Evolutionary conservation across 1,284 basidiomycete genomes (phyloP).

Genomic region (Naganishia sp.): DNA sequence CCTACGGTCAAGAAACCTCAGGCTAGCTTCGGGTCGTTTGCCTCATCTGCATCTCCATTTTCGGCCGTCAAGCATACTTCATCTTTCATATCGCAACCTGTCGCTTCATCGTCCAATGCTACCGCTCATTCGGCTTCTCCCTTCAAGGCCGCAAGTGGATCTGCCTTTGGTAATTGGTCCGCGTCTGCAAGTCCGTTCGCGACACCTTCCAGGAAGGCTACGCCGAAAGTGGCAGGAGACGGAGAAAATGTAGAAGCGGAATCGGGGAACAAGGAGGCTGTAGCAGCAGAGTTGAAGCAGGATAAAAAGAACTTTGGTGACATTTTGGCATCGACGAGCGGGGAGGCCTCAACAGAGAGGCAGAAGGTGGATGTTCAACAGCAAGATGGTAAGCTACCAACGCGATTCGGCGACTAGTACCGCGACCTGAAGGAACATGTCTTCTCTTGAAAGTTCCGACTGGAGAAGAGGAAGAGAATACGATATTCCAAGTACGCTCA

Average conservation of each 20-base stretch:
- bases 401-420: too few species aligned
- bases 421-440: constrained; percentile 2
- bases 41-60: constrained; percentile 65
- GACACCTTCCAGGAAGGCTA: constrained; percentile 40
- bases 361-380: constrained; percentile 58
- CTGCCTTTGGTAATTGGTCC: constrained; percentile 33
- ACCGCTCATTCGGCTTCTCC: constrained; percentile 39
- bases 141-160: constrained; percentile 26
- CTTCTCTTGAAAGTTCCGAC: constrained; percentile 64
- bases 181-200: constrained; percentile 35
- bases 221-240: constrained; percentile 31
- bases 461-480: constrained; percentile 89
- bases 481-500: constrained; percentile 76
- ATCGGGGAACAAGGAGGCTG: constrained; percentile 59
- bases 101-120: constrained; percentile 33
- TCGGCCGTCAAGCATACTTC: constrained; percentile 29
- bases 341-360: constrained; percentile 50
- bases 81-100: constrained; percentile 30
- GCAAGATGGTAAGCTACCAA: constrained; percentile 65
- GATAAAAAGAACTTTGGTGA: constrained; percentile 42
- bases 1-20: constrained; percentile 41
- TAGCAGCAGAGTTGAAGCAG: constrained; percentile 48
- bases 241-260: constrained; percentile 54
- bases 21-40: constrained; percentile 63
- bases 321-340: constrained; percentile 37